Conservation (phyloP, 2,329 filamentous ascomycete species). For the Celoporthe dispersa region DNA sequence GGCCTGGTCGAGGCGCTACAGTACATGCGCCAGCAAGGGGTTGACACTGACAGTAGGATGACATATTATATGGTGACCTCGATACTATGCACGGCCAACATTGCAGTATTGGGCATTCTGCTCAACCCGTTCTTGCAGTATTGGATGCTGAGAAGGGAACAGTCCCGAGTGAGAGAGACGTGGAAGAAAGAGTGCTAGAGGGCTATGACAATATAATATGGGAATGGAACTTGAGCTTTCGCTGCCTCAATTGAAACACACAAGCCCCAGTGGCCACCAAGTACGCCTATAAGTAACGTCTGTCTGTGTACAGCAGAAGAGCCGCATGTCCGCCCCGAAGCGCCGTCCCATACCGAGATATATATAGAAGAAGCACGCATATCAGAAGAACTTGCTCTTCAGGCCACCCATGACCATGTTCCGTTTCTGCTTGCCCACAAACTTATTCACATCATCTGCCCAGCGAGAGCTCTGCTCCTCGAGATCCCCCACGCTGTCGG, state of each 20-base stretch:
- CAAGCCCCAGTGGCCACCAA: constrained; percentile 2
- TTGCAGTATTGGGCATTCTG: background rate
- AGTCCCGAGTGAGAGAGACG: background rate
- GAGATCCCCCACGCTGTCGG: constrained; percentile 82
- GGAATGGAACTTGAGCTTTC: background rate
- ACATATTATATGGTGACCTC: background rate
- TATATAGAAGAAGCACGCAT: background rate
- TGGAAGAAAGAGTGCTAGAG: background rate
- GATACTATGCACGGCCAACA: background rate
- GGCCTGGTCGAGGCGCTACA: constrained; percentile 10
- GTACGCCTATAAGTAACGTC: background rate
- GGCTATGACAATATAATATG: too few species aligned
- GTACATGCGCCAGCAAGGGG: background rate
- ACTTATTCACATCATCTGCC: constrained; percentile 88
- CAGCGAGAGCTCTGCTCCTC: constrained; percentile 82
- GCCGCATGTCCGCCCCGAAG: background rate
- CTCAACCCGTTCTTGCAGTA: constrained; percentile 1
- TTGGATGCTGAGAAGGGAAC: background rate
- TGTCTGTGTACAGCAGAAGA: background rate
- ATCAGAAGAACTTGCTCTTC: constrained; percentile 59
- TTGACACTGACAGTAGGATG: background rate
- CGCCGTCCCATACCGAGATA: background rate
- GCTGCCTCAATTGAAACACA: background rate
- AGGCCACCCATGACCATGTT: constrained; percentile 76
- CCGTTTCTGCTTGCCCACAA: constrained; percentile 83